Base-by-base conservation (phyloP, 352 stramenopile species). In the Aphanomyces stellatus region DNA sequence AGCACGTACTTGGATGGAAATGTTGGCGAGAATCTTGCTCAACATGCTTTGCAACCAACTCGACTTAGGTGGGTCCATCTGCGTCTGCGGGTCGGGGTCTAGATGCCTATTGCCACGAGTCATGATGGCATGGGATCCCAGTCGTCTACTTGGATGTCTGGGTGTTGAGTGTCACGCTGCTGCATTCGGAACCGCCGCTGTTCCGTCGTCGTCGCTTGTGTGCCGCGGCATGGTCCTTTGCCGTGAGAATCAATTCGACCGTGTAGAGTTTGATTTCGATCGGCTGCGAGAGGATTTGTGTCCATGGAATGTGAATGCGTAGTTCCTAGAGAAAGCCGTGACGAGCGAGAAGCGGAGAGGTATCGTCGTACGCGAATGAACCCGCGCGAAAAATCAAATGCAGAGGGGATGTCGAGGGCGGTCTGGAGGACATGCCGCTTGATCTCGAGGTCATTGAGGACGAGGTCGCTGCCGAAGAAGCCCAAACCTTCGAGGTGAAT, bases 181-280 rank as follows among this genome's bases (percentile, higher is more conserved):
- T 67, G 30, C 60, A 49, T 48, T 67, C 60, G 7, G 60, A 67
- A 6, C 37, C 60, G 17, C 37, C n/a, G 42, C 60, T 67, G 11
- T 67, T 55, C 10, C 60, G 60, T 17, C 60, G 60, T 57, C 13
- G 60, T 11, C 60, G 41, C 4, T 6, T 28, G 7, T 25, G 75
- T 8, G 42, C 6, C 69, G 15, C 22, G 11, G 41, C 33, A 53
- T 64, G 19, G 24, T 75, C 74, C 10, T 79, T 79, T 41, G 81
- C 81, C 4, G 82, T 91, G 3, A 95, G 68, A 62, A 95, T 95
- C 31, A 95, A 74, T 56, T 95, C 86, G n/a, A 93, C 81, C 30
- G 86, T 95, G 72, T 92, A 95, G 49, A 95, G 74, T 60, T 95
- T 95, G 53, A 95, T 79, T 61, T 93, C 86, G 43, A 93, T 95